Evolutionary conservation across 2,329 filamentous ascomycete species (phyloP), one percentile per base, ranked within the genome.

Genomic region (Simplicillium sp.): DNA sequence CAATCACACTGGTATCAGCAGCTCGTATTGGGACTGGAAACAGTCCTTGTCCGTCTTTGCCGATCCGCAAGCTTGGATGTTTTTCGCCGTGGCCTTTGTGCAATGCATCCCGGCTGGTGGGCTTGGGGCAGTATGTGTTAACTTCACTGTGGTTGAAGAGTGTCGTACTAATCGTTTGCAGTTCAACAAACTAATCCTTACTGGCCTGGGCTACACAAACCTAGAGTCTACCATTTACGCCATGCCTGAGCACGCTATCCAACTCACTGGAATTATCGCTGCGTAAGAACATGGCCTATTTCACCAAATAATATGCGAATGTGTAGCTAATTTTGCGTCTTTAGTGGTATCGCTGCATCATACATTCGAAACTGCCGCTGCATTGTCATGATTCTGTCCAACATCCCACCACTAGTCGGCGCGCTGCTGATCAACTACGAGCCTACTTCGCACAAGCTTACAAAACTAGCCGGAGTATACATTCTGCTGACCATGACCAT

Each of bases 211-310:
- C 8, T 46, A 46, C 20, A 38, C 31, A 13, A 37, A 46, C 17
- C 41, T 34, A 12, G 35, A 44, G n/a, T n/a, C n/a, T n/a, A n/a
- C n/a, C n/a, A n/a, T n/a, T n/a, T n/a, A n/a, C n/a, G n/a, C n/a
- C n/a, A n/a, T n/a, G n/a, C n/a, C n/a, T n/a, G n/a, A 37, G 29
- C 41, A 50, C 20, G 45, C 47, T 25, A 41, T 50, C 16, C 48
- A 49, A 35, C 43, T 50, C 3, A 38, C 43, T 7, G 16, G 16
- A 7, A 29, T 45, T 20, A n/a, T n/a, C n/a, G n/a, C n/a, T n/a
- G n/a, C n/a, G n/a, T n/a, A n/a, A n/a, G n/a, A n/a, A n/a, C n/a
- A n/a, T n/a, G n/a, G n/a, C n/a, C n/a, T n/a, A n/a, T n/a, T n/a
- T n/a, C n/a, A n/a, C n/a, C n/a, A n/a, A n/a, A n/a, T n/a, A n/a